These are phyloP conservation scores for Aspergillus transmontanensis DNA, from an alignment of 2,329 filamentous ascomycete genomes.

Conservation along the genomic window DNA sequence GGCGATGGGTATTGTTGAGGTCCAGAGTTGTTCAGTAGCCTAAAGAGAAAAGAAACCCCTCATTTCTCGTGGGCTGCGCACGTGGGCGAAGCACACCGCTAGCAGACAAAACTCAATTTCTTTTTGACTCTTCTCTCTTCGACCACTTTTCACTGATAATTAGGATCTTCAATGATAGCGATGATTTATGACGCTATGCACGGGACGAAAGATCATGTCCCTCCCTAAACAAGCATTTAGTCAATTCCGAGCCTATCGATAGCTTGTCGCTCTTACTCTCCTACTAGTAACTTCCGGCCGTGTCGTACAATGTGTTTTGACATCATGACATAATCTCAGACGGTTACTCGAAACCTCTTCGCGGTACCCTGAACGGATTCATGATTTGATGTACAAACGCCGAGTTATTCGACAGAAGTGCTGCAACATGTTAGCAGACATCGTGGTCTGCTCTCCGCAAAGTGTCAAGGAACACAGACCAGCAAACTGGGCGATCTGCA, in stretches of 20 bases:
- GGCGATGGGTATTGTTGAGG: background rate
- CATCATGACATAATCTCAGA: background rate
- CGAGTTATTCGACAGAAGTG: background rate
- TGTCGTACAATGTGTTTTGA: background rate
- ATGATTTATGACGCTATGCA: background rate
- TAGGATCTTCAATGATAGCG: background rate
- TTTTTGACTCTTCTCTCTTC: background rate
- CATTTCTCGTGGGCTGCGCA: background rate
- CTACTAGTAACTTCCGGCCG: background rate
- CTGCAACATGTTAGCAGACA: background rate
- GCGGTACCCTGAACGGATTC: background rate
- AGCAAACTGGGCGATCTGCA: background rate
- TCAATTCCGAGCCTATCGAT: background rate
- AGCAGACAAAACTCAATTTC: background rate
- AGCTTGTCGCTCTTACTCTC: background rate
- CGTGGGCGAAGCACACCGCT: constrained; percentile 5
- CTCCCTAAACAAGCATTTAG: background rate
- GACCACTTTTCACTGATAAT: background rate
- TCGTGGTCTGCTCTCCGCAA: background rate
- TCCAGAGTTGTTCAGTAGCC: too few relatives aligned
- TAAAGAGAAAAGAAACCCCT: background rate
- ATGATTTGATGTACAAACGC: background rate
- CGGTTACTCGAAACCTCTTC: background rate
- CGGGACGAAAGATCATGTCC: background rate
- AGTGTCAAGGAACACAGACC: background rate